phyloP scores from a whole-genome alignment of 1,139 yeast species.

The Candida buenavistaensis region DNA sequence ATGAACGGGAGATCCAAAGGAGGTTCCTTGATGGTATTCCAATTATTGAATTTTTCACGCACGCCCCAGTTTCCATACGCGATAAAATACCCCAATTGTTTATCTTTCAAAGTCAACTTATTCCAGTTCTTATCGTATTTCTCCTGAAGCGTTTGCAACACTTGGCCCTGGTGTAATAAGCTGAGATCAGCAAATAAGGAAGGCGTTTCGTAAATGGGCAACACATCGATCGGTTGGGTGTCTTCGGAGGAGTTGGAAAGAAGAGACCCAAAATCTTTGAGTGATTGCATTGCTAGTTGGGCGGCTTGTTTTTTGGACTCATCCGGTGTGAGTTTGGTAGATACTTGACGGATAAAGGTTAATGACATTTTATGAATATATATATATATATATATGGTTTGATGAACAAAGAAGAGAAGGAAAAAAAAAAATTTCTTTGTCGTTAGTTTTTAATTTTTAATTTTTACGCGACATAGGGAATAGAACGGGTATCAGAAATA shows the following conservation, averaged over 20 bases:
- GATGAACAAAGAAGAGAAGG: no score
- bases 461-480: no score
- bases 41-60: slow-evolving; percentile 53
- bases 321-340: slow-evolving; percentile 14
- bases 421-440: no score
- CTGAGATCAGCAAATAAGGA: slow-evolving; percentile 42
- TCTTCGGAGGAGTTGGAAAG: slow-evolving; percentile 32
- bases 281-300: slow-evolving; percentile 41
- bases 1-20: slow-evolving; percentile 60
- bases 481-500: background rate
- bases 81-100: slow-evolving; percentile 54
- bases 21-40: slow-evolving; percentile 35
- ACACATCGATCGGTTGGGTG: slow-evolving; percentile 54
- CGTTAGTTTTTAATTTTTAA: no score
- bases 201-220: slow-evolving; percentile 51
- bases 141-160: slow-evolving; percentile 52
- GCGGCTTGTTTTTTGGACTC: slow-evolving; percentile 37
- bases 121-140: slow-evolving; percentile 55
- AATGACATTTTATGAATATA: slow-evolving; percentile 1
- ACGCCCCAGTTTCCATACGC: slow-evolving; percentile 68
- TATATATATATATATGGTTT: no score
- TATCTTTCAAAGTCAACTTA: slow-evolving; percentile 42
- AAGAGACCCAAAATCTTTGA: slow-evolving; percentile 43
- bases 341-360: slow-evolving; percentile 2
- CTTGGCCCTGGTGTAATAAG: slow-evolving; percentile 59